A percentile compares a stretch with the other conserved stretches of the same genome.
These are phyloP conservation scores for Closterium sp. DNA, from an alignment of 139 green algal genomes.

Conservation along the genomic window DNA sequence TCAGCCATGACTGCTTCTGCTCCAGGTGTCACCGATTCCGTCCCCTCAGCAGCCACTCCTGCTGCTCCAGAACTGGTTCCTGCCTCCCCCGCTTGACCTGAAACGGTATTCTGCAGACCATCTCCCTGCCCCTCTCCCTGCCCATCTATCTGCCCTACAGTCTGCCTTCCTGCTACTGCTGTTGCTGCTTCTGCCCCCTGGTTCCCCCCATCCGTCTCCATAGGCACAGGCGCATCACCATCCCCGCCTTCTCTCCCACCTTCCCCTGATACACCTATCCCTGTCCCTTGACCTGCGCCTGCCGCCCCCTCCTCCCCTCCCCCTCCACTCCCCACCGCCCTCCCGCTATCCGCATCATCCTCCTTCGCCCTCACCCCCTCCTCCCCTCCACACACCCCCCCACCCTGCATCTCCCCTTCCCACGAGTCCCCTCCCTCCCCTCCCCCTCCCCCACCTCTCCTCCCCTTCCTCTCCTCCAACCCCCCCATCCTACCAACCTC, in stretches of 20 bases:
- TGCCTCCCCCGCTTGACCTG: neutral
- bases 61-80: neutral
- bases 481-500: constrained; percentile 59
- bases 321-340: neutral
- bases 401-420: neutral
- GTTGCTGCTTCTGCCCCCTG: neutral
- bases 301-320: constrained; percentile 2
- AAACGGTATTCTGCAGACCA: neutral
- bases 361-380: neutral
- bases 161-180: constrained; percentile 8
- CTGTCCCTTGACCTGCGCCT: neutral
- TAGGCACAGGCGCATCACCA: constrained; percentile 14
- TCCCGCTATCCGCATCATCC: neutral
- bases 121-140: neutral
- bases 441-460: neutral
- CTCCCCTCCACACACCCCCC: neutral
- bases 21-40: neutral
- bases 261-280: neutral
- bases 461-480: constrained; percentile 4
- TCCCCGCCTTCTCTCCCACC: neutral
- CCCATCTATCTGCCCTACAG: too few species aligned
- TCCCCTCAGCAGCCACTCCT: neutral
- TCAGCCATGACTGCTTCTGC: neutral
- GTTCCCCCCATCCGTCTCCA: constrained; percentile 40
- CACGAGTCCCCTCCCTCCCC: neutral